Conservation (phyloP, 1,284 basidiomycete species). For the Leccinum holopus region DNA sequence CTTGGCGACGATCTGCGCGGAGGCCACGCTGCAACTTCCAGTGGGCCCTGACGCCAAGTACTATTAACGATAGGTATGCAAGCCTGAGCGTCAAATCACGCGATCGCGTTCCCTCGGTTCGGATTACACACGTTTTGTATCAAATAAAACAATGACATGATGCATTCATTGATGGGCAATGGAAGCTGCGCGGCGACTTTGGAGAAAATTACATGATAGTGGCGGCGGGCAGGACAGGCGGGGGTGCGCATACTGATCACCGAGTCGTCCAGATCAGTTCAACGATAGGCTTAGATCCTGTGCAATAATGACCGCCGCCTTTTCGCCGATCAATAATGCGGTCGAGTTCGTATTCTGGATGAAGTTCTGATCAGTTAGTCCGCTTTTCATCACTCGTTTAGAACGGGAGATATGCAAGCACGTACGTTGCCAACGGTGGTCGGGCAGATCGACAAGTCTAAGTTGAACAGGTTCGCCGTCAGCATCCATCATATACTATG, state of each 20-base stretch:
- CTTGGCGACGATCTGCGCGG: too few species aligned
- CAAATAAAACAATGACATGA: neutral
- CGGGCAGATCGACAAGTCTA: slow-evolving; percentile 28
- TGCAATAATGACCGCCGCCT: slow-evolving; percentile 1
- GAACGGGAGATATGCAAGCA: neutral
- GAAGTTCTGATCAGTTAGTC: neutral
- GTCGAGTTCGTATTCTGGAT: slow-evolving; percentile 1
- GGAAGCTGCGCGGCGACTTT: neutral
- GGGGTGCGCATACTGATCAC: too few species aligned
- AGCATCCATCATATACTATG: neutral
- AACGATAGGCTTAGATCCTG: neutral
- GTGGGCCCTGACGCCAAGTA: too few species aligned
- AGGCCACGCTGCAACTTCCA: too few species aligned
- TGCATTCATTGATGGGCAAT: neutral
- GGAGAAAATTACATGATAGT: too few species aligned
- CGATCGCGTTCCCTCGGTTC: too few species aligned
- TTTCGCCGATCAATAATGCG: neutral
- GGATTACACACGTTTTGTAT: neutral
- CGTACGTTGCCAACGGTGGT: slow-evolving; percentile 23
- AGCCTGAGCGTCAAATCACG: too few species aligned
- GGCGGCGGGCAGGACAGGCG: too few species aligned
- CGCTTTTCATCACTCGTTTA: neutral
- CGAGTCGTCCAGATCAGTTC: neutral
- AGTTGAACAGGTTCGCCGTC: neutral
- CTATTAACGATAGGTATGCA: too few species aligned